Evolutionary conservation across 768 basidiomycete genomes (phyloP), one percentile per base, ranked within the genome.

Genomic region (Hericium coralloides): DNA sequence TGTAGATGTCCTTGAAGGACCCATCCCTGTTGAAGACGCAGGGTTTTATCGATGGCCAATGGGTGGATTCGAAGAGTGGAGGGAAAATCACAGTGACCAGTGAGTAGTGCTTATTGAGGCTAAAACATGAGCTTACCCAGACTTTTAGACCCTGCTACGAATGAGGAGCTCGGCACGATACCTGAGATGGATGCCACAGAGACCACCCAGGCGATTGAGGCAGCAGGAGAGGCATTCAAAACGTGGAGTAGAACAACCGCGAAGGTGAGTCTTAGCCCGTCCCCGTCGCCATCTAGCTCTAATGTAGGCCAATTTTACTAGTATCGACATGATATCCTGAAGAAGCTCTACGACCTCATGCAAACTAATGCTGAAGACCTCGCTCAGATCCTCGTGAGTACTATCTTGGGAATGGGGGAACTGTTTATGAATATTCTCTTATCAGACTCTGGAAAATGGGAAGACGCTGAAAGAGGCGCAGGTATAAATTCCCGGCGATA

Each of bases 361-460:
- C 76, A 81, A 62, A 82, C 91, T 65, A 81, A 97, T 68, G 74
- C 84, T 38, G 92, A 97, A 38, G 97, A 99, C 68, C 75, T 99
- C 38, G 82, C 83, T 2, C 81, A 88, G 47, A 81, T 99, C 58
- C 91, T 97, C 62, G 92, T 90, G 53, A 67, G 86, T 74, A 22
- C 7, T 22, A 8, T 43, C 18, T 20, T 8, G 14, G 14, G 15
- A 43, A 15, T 20, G 15, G 14, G 17, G 12, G n/a, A 15, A n/a
- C 4, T 31, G 50, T 20, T 23, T 58, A 49, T 52, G n/a, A 23
- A 47, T 37, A 39, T 47, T 20, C 22, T 18, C 49, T 43, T 18
- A 6, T 37, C 69, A 92, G 91, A 95, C 92, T 6, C 72, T 94
- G 58, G 97, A 99, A 74, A 99, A 99, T 66, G 97, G 97, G 38